These are phyloP conservation scores for Cyclotella cryptica DNA, from an alignment of 108 stramenopile genomes.

Conservation along the genomic window DNA sequence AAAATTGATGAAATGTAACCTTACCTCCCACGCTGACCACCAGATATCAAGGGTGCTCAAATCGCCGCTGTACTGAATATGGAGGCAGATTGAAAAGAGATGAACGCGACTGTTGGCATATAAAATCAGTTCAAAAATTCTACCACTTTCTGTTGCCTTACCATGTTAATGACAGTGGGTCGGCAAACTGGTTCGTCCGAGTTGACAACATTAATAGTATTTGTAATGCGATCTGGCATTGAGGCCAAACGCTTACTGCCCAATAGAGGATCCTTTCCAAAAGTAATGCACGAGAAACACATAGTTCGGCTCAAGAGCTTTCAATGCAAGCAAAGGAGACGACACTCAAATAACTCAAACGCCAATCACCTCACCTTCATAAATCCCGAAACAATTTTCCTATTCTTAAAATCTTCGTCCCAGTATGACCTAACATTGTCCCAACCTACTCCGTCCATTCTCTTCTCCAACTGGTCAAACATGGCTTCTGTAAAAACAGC, in stretches of 20 bases:
- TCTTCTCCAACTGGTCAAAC: constrained; percentile 75
- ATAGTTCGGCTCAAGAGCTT: background rate
- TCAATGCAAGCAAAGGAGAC: background rate
- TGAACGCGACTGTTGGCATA: background rate
- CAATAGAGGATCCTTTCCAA: constrained; percentile 63
- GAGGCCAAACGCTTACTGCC: constrained; percentile 92
- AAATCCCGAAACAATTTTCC: constrained; percentile 88
- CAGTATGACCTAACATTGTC: constrained; percentile 71
- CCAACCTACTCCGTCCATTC: constrained; percentile 76
- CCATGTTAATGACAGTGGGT: constrained; percentile 96
- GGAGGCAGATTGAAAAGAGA: background rate
- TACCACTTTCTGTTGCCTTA: background rate
- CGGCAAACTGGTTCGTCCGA: constrained; percentile 72
- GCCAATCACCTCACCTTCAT: constrained; percentile 60
- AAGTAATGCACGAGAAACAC: background rate
- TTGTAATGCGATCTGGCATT: constrained; percentile 96
- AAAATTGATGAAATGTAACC: background rate
- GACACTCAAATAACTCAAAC: background rate
- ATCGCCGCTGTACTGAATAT: constrained; percentile 68
- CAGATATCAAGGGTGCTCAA: constrained; percentile 71
- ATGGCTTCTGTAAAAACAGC: constrained; percentile 90
- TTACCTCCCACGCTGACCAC: constrained; percentile 89
- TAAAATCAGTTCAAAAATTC: too few species aligned
- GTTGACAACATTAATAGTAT: constrained; percentile 84
- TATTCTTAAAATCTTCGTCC: constrained; percentile 83